These are phyloP conservation scores for Thermoascus crustaceus DNA, from an alignment of 2,329 filamentous ascomycete species.

Conservation along the genomic window DNA sequence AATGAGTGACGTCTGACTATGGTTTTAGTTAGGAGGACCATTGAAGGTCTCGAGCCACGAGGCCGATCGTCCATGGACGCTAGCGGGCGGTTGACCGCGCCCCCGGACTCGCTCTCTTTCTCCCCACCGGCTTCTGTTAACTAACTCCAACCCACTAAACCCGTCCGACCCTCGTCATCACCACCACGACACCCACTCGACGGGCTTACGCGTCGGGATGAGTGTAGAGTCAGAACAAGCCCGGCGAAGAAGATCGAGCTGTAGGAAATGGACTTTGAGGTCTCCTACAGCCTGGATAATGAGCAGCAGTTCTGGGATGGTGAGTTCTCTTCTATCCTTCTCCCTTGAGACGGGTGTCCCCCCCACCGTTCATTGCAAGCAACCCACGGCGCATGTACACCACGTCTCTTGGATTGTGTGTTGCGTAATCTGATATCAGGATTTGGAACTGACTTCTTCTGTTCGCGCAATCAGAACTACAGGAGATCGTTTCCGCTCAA, in stretches of 20 bases:
- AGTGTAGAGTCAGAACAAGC: constrained; percentile 23
- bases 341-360: constrained; percentile 3
- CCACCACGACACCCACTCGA: constrained; percentile 8
- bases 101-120: no score
- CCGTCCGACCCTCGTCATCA: no score
- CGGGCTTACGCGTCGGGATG: constrained; percentile 26
- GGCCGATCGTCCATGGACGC: no score
- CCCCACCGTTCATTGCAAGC: neutral
- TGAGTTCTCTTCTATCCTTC: constrained; percentile 40
- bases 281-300: constrained; percentile 61
- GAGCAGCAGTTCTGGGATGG: constrained; percentile 87
- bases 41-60: no score
- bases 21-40: no score
- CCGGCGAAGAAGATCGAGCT: constrained; percentile 30
- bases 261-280: constrained; percentile 59
- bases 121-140: no score
- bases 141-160: no score
- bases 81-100: no score
- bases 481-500: constrained; percentile 53
- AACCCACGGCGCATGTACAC: neutral
- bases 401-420: constrained; percentile 1
- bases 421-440: constrained; percentile 1
- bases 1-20: no score
- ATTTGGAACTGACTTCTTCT: constrained; percentile 3
- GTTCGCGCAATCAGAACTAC: constrained; percentile 47